Evolutionary conservation across 2,329 filamentous ascomycete genomes (phyloP).

Genomic region (Cytospora schulzeri): DNA sequence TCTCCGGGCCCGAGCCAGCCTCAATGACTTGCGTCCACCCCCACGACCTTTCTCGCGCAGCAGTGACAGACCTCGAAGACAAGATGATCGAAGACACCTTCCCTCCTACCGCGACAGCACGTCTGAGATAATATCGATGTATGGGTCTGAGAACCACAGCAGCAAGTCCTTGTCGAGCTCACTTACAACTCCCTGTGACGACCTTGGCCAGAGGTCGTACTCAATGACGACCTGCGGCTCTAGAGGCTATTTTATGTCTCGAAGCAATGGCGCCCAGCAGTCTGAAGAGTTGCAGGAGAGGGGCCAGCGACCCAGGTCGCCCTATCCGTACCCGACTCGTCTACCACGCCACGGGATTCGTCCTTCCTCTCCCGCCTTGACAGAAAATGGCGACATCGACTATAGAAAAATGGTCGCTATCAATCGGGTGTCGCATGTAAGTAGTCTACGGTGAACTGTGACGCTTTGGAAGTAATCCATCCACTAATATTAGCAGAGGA

Average conservation of each 20-base stretch:
- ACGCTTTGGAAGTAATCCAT: neutral
- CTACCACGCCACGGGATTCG: constrained; percentile 56
- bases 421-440: constrained; percentile 50
- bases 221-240: constrained; percentile 58
- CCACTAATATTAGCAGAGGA: constrained; percentile 43
- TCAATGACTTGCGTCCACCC: constrained; percentile 36
- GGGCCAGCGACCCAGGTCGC: constrained; percentile 52
- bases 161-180: constrained; percentile 45
- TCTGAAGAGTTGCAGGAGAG: constrained; percentile 5
- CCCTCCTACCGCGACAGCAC: constrained; percentile 54
- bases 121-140: constrained; percentile 60
- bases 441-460: constrained; percentile 28
- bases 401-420: constrained; percentile 55
- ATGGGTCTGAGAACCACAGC: constrained; percentile 51
- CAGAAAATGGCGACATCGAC: constrained; percentile 50
- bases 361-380: constrained; percentile 52
- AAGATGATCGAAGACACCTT: constrained; percentile 48
- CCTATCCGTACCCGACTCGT: constrained; percentile 60
- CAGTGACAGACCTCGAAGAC: constrained; percentile 37
- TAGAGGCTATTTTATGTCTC: constrained; percentile 13
- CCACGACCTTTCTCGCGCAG: constrained; percentile 37
- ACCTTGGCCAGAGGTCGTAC: constrained; percentile 51
- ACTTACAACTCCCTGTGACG: constrained; percentile 46
- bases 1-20: constrained; percentile 35
- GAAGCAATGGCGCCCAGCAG: constrained; percentile 38